Evolutionary conservation across 805 yeast genomes (phyloP).

Genomic region (Ogataea neopini): DNA sequence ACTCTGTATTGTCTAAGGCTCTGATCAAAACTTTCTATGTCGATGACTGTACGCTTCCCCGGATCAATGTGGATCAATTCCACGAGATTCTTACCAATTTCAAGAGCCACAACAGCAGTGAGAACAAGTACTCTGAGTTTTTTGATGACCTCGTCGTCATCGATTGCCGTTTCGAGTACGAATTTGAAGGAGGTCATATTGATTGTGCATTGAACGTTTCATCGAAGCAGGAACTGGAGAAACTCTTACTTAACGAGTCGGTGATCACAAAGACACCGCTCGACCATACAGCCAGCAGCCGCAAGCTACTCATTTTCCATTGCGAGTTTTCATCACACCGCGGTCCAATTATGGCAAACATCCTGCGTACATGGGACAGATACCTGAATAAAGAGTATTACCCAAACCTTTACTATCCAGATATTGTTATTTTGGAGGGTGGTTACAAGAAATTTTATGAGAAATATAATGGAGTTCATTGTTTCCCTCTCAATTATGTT

Average conservation of each 20-base stretch:
- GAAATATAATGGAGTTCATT: conserved; percentile 48
- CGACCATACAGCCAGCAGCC: conserved; percentile 27
- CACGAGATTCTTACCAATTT: conserved; percentile 51
- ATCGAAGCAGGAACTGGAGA: conserved; percentile 67
- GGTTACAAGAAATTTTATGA: conserved; percentile 84
- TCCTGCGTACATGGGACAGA: conserved; percentile 82
- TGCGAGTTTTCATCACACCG: conserved; percentile 93
- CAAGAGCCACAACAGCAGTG: conserved; percentile 38
- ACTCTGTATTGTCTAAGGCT: conserved; percentile 32
- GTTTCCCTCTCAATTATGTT: conserved; percentile 77
- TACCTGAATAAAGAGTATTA: conserved; percentile 68
- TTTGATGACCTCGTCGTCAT: conserved; percentile 63
- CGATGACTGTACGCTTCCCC: conserved; percentile 64
- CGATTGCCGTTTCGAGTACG: conserved; percentile 93
- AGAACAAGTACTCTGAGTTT: conserved; percentile 36
- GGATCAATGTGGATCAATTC: conserved; percentile 61
- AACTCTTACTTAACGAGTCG: conserved; percentile 41
- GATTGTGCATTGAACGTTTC: conserved; percentile 77
- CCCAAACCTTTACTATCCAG: conserved; percentile 85
- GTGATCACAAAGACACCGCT: conserved; percentile 25
- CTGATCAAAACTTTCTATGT: conserved; percentile 44
- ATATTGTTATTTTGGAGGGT: conserved; percentile 83
- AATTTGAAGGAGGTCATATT: conserved; percentile 91
- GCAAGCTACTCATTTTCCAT: conserved; percentile 74
- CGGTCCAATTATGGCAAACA: conserved; percentile 92